phyloP scores from a whole-genome alignment of 2,329 filamentous ascomycete genomes.

The Xylaria sp. region DNA sequence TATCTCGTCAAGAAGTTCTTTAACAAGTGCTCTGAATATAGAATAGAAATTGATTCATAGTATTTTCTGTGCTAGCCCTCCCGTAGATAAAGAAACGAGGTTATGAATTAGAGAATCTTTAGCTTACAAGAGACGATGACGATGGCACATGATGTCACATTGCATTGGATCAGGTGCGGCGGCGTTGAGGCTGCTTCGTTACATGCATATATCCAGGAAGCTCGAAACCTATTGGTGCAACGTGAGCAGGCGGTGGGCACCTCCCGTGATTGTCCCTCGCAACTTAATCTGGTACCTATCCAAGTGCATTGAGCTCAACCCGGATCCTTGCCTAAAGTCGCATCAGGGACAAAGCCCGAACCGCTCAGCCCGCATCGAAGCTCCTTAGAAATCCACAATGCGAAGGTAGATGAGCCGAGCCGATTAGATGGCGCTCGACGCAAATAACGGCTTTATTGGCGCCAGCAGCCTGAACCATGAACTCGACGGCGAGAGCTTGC shows the following conservation, averaged over 20 bases:
- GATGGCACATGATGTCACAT: slow-evolving; percentile 20
- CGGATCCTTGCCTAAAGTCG: neutral
- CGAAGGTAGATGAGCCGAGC: slow-evolving; percentile 37
- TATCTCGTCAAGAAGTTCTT: neutral
- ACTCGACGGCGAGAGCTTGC: slow-evolving; percentile 70
- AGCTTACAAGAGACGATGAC: neutral
- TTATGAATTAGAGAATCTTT: neutral
- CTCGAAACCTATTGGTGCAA: neutral
- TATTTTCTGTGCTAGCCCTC: neutral
- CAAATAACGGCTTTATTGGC: slow-evolving; percentile 77
- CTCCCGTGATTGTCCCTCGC: slow-evolving; percentile 1
- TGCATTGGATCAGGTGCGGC: neutral
- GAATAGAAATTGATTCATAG: neutral
- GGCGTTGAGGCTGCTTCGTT: slow-evolving; percentile 17
- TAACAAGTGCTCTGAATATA: neutral
- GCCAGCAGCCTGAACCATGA: slow-evolving; percentile 66
- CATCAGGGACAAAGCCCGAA: slow-evolving; percentile 7
- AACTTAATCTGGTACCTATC: slow-evolving; percentile 3
- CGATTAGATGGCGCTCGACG: slow-evolving; percentile 72
- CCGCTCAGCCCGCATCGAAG: slow-evolving; percentile 36
- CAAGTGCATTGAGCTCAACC: slow-evolving; percentile 1
- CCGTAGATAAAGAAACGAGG: neutral
- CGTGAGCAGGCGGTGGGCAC: neutral
- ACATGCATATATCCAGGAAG: slow-evolving; percentile 15
- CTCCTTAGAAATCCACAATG: slow-evolving; percentile 39